Evolutionary conservation across 2,329 filamentous ascomycete genomes (phyloP), one percentile per base, ranked within the genome.

Genomic region (Pseudopithomyces maydicus): DNA sequence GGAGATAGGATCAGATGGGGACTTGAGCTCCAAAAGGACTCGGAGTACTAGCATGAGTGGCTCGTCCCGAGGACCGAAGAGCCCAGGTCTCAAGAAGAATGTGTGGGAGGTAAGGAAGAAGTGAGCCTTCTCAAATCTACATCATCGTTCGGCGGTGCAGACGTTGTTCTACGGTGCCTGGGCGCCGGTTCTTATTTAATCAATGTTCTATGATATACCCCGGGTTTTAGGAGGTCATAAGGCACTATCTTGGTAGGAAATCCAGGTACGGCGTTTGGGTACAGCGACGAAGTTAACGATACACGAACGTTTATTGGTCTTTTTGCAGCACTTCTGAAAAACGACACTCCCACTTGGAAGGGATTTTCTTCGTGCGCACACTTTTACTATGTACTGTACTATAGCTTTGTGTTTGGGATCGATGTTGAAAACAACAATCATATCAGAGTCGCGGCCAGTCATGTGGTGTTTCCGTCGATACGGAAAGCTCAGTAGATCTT

Each of bases 81-180:
- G 47, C 22, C 55, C 57, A 26, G 67, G 69, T 38, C 62, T 70
- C 62, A 69, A 59, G 62, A 73, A 69, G 57, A 72, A 64, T n/a
- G 58, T 64, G 1, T 72, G 68, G 69, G 65, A 72, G 29, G 67
- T 73, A 4, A 59, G 69, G 47, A 68, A 50, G 53, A 69, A 63
- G 55, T 59, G 42, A 58, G 11, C 11, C 2, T 4, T 17, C 14
- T 22, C 32, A 26, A 26, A 10, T 12, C 17, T n/a, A 14, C 19
- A 3, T 38, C 4, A 35, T 38, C 19, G 20, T 14, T 20, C n/a
- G 19, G 17, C 1, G 46, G 14, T 10, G 6, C 6, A 44, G 26
- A 20, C 12, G 38, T 12, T 38, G 19, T 3, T 48, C n/a, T 22
- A 35, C n/a, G 11, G 10, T 3, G 8, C 19, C 11, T 33, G 46